A percentile compares a stretch with the other conserved stretches of the same genome.
phyloP scores from a whole-genome alignment of 768 basidiomycete genomes.

The Baorangia bicolor region DNA sequence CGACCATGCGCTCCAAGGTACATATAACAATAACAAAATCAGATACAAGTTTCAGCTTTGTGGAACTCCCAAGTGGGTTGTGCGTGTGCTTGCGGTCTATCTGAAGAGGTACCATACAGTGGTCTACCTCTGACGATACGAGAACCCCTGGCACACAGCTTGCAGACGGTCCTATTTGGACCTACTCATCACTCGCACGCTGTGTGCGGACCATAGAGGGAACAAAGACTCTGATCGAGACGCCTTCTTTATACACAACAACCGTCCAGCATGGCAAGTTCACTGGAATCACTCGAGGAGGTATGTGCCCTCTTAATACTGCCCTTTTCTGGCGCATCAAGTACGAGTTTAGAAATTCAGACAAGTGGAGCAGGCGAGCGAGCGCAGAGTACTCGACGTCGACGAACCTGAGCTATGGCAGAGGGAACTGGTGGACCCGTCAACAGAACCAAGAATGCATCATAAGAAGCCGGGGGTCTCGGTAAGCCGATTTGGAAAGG shows the following conservation, averaged over 20 bases:
- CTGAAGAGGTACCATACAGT: neutral
- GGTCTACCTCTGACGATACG: neutral
- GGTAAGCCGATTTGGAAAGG: constrained; percentile 61
- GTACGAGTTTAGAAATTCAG: constrained; percentile 48
- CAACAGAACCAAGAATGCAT: constrained; percentile 29
- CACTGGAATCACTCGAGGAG: constrained; percentile 32
- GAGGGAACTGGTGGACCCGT: constrained; percentile 18
- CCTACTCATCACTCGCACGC: constrained; percentile 10
- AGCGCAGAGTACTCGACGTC: constrained; percentile 44
- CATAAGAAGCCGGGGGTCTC: constrained; percentile 52
- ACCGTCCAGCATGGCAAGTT: constrained; percentile 17
- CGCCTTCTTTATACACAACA: neutral
- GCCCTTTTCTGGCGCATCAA: neutral
- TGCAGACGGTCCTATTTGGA: constrained; percentile 4
- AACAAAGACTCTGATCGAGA: neutral
- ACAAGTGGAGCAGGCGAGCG: constrained; percentile 56
- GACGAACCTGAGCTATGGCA: constrained; percentile 27
- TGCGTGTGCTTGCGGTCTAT: neutral
- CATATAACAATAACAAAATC: constrained; percentile 5
- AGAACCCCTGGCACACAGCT: neutral
- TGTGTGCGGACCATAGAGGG: neutral
- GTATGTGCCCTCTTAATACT: constrained; percentile 11
- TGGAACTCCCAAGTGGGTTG: neutral
- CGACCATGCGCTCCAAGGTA: neutral
- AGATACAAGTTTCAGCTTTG: constrained; percentile 12